Evolutionary conservation across 2,329 filamentous ascomycete species (phyloP).

Genomic region (Lomentospora prolificans): DNA sequence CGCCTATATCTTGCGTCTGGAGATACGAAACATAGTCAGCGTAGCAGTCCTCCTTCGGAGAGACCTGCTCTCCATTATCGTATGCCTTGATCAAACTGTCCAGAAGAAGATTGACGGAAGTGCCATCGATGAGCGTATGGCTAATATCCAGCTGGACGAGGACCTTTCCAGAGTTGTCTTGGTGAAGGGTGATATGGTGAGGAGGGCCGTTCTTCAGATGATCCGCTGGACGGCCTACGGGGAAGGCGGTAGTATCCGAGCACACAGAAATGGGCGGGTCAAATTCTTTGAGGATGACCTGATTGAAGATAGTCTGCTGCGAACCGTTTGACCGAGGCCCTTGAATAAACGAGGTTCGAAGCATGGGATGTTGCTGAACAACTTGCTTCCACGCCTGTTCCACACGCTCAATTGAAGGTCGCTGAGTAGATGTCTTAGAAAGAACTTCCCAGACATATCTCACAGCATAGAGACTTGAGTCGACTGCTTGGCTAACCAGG

Average conservation of each 20-base stretch:
- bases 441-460: conserved; percentile 30
- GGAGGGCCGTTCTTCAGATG: not conserved
- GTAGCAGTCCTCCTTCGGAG: conserved; percentile 10
- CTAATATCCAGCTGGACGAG: conserved; percentile 23
- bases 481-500: conserved; percentile 20
- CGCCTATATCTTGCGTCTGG: conserved; percentile 11
- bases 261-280: conserved; percentile 21
- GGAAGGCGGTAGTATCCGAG: not conserved
- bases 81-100: conserved; percentile 19
- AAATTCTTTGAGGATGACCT: conserved; percentile 23
- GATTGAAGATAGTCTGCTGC: conserved; percentile 11
- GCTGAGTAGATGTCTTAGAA: conserved; percentile 13
- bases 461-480: conserved; percentile 24
- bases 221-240: not conserved
- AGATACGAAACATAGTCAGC: conserved; percentile 14
- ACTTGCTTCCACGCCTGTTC: conserved; percentile 15
- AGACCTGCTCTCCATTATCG: conserved; percentile 8
- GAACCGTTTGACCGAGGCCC: conserved; percentile 21
- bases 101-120: conserved; percentile 20
- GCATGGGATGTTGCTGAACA: conserved; percentile 13
- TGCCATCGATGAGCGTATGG: conserved; percentile 24
- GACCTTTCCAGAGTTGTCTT: conserved; percentile 9
- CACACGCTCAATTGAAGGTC: conserved; percentile 7
- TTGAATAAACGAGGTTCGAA: conserved; percentile 16
- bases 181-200: conserved; percentile 15